Percentiles rank a stretch among this genome's conserved stretches.
Evolutionary conservation across 179 eudicot species (phyloP).

Genomic region (Silene vulgaris): DNA sequence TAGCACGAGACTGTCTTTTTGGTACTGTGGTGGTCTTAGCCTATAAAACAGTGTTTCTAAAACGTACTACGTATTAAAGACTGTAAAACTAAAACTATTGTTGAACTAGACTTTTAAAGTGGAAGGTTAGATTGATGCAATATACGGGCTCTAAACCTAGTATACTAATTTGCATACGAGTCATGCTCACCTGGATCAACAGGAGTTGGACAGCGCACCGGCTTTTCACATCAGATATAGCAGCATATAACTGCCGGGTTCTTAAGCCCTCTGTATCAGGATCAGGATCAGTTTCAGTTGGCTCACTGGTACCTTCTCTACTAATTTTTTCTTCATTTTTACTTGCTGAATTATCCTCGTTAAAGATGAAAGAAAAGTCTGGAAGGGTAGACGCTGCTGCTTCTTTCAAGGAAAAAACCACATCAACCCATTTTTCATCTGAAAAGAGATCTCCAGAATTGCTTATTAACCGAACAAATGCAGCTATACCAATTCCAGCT

Average conservation of each 20-base stretch:
- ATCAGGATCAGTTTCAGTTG: slow-evolving; percentile 38
- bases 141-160: no score
- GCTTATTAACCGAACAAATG: slow-evolving; percentile 87
- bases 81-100: no score
- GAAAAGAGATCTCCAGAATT: slow-evolving; percentile 85
- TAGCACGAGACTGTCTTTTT: not conserved
- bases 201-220: slow-evolving; percentile 89
- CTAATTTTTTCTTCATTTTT: slow-evolving; percentile 38
- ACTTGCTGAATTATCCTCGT: slow-evolving; percentile 33
- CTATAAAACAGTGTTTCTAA: no score
- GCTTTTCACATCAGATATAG: slow-evolving; percentile 75
- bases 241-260: slow-evolving; percentile 46
- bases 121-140: no score
- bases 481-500: slow-evolving; percentile 96
- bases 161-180: not conserved
- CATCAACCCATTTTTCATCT: slow-evolving; percentile 86
- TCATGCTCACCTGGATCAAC: slow-evolving; percentile 64
- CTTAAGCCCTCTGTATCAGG: slow-evolving; percentile 45
- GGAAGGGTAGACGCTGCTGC: slow-evolving; percentile 81
- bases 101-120: no score
- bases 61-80: no score
- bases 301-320: slow-evolving; percentile 37
- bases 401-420: slow-evolving; percentile 71
- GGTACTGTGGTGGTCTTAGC: no score
- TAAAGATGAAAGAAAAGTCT: slow-evolving; percentile 57